phyloP scores from a whole-genome alignment of 139 green algal genomes.

The Volvox reticuliferus region DNA sequence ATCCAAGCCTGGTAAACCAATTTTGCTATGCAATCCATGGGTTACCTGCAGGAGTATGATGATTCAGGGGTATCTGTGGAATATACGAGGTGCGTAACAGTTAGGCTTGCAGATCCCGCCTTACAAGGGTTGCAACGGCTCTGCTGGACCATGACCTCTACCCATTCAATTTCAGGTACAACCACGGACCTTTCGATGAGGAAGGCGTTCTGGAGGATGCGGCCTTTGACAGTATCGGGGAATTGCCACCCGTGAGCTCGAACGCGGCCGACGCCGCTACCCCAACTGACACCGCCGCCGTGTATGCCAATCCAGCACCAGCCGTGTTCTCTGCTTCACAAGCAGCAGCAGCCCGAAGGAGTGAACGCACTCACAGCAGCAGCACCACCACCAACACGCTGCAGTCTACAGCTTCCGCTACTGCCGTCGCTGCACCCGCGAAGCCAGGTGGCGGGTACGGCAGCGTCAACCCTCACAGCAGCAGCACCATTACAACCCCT shows the following conservation, averaged over 20 bases:
- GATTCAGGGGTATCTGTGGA: background rate
- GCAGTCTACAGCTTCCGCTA: background rate
- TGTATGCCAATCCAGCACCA: background rate
- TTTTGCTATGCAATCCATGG: background rate
- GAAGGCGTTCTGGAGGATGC: background rate
- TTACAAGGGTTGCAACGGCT: slow-evolving; percentile 14
- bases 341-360: background rate
- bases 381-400: background rate
- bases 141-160: background rate
- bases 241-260: slow-evolving; percentile 3
- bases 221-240: background rate
- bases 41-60: background rate
- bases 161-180: background rate
- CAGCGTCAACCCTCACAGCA: background rate
- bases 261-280: background rate
- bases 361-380: background rate
- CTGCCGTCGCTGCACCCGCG: background rate
- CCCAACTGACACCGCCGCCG: background rate
- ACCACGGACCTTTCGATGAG: background rate
- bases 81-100: background rate
- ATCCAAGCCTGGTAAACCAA: too few relatives aligned
- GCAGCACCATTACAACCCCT: background rate
- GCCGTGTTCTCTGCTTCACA: background rate
- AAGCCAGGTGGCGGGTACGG: too few relatives aligned
- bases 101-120: background rate